Evolutionary conservation across 768 basidiomycete genomes (phyloP).

Genomic region (Rickenella mellea): DNA sequence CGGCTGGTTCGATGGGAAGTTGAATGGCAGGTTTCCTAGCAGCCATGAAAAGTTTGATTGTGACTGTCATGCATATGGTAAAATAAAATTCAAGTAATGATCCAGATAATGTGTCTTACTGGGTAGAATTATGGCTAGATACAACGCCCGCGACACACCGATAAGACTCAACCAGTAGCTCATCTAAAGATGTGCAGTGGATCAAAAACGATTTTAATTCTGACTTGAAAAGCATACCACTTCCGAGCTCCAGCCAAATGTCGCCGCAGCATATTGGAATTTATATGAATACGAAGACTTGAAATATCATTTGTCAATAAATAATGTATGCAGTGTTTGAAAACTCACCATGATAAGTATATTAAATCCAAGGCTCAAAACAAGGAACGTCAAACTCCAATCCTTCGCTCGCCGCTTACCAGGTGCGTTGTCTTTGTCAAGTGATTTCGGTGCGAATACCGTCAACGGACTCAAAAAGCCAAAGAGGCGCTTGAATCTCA

Average conservation of each 20-base stretch:
- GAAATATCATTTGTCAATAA: not conserved
- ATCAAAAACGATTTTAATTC: not conserved
- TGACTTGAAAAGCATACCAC: constrained; percentile 27
- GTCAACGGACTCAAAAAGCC: constrained; percentile 65
- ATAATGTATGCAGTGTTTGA: not conserved
- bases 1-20: constrained; percentile 15
- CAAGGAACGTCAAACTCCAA: constrained; percentile 58
- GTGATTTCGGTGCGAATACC: constrained; percentile 42
- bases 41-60: constrained; percentile 45
- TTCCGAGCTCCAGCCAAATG: constrained; percentile 62
- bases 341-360: constrained; percentile 36
- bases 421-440: constrained; percentile 10
- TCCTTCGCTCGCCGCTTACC: constrained; percentile 33
- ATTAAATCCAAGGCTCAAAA: constrained; percentile 38
- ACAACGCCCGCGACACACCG: constrained; percentile 42
- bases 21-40: constrained; percentile 11
- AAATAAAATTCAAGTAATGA: not conserved
- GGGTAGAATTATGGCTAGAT: constrained; percentile 50
- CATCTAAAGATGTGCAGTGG: constrained; percentile 28
- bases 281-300: constrained; percentile 29
- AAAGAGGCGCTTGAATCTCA: constrained; percentile 34
- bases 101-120: constrained; percentile 25
- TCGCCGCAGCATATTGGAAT: constrained; percentile 54
- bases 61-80: constrained; percentile 24
- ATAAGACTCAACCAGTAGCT: constrained; percentile 63